A percentile compares a stretch with the other conserved stretches of the same genome.
These are phyloP conservation scores for Xerocomellus dryophilus DNA, from an alignment of 768 basidiomycete genomes.

Conservation along the genomic window DNA sequence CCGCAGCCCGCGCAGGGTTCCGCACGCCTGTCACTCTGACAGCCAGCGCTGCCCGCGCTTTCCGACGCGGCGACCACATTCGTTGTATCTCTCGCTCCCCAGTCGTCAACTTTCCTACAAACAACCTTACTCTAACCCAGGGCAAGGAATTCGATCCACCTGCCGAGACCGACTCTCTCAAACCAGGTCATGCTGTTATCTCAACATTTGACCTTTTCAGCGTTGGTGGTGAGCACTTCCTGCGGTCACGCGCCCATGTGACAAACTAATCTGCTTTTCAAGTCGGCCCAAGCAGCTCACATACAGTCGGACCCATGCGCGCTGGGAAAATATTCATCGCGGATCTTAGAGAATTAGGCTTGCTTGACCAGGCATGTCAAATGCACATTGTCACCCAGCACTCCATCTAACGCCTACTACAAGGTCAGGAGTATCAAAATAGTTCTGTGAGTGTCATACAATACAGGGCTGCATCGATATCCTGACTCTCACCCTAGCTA, in stretches of 20 bases:
- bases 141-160: constrained; percentile 3
- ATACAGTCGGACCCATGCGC: constrained; percentile 84
- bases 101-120: constrained; percentile 1
- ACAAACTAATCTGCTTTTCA: constrained; percentile 28
- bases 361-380: constrained; percentile 62
- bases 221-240: constrained; percentile 66
- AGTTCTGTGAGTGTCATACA: constrained; percentile 54
- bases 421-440: constrained; percentile 83
- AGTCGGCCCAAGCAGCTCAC: constrained; percentile 61
- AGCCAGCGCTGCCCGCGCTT: not conserved
- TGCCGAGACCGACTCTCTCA: constrained; percentile 17
- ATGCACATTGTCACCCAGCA: not conserved
- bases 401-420: not conserved
- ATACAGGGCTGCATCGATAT: not conserved
- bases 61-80: not conserved
- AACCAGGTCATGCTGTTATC: constrained; percentile 83
- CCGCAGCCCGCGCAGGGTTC: constrained; percentile 2
- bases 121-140: not conserved
- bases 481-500: constrained; percentile 48
- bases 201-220: constrained; percentile 92
- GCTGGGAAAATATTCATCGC: constrained; percentile 85
- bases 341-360: constrained; percentile 62
- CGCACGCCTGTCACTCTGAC: not conserved
- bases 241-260: not conserved
- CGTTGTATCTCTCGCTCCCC: constrained; percentile 19